phyloP scores from a whole-genome alignment of 768 basidiomycete genomes.

The Punctularia strigosozonata region DNA sequence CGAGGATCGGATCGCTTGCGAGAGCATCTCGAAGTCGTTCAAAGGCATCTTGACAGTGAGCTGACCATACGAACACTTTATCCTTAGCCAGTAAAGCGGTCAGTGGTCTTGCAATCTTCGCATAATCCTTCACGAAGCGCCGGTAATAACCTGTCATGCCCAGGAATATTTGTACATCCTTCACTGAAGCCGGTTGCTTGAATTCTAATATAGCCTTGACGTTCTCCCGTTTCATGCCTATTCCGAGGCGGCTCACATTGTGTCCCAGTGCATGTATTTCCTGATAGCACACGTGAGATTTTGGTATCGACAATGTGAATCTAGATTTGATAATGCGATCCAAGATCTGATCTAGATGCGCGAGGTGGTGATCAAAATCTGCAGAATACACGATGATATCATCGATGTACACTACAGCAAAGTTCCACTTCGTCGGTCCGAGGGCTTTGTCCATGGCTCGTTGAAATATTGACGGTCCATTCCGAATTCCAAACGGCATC shows the following conservation, averaged over 20 bases:
- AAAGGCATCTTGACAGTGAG: neutral
- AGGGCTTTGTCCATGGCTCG: neutral
- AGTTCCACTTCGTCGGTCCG: neutral
- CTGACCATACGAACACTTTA: neutral
- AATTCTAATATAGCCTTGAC: neutral
- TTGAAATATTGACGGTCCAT: neutral
- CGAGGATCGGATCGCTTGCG: too few relatives aligned
- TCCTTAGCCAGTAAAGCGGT: neutral
- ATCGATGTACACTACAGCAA: too few relatives aligned
- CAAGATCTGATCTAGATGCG: neutral
- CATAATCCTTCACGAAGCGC: neutral
- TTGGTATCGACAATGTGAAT: neutral
- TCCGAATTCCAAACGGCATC: neutral
- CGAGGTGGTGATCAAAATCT: too few relatives aligned
- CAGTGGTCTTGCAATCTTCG: neutral
- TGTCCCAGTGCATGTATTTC: neutral
- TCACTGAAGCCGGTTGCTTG: neutral
- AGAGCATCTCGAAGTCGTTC: too few relatives aligned
- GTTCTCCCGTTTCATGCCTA: too few relatives aligned
- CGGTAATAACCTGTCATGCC: neutral
- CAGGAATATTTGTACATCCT: neutral
- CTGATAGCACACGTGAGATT: neutral
- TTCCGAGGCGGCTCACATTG: neutral
- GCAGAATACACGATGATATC: neutral
- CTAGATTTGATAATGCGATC: neutral